These are phyloP conservation scores for Spathaspora sp. DNA, from an alignment of 1,139 yeast species.

Conservation along the genomic window DNA sequence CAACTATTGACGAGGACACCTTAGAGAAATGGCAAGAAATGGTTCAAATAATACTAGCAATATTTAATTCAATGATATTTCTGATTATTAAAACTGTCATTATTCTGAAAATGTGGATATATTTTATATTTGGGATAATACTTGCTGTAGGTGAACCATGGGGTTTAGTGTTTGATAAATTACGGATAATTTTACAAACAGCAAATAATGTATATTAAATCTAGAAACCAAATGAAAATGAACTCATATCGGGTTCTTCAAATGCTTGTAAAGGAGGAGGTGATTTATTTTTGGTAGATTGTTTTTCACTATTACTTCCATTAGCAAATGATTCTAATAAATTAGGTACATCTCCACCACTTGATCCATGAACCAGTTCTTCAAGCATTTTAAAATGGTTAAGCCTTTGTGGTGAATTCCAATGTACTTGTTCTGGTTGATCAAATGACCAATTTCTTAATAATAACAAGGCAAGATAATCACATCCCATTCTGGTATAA, in stretches of 20 bases:
- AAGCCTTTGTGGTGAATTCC: constrained; percentile 7
- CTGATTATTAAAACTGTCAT: constrained; percentile 18
- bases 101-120: constrained; percentile 21
- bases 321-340: constrained; percentile 2
- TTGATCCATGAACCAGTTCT: constrained; percentile 7
- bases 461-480: constrained; percentile 64
- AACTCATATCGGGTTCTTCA: constrained; percentile 79
- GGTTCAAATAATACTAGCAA: constrained; percentile 17
- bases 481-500: constrained; percentile 90
- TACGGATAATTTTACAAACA: constrained; percentile 10
- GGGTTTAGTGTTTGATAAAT: constrained; percentile 12
- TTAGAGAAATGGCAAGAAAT: constrained; percentile 14
- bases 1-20: constrained; percentile 6
- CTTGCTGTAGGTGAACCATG: constrained; percentile 15
- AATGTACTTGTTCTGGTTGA: constrained; percentile 17
- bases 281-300: constrained; percentile 5
- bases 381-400: constrained; percentile 1
- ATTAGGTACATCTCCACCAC: constrained; percentile 6
- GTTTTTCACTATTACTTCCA: background rate
- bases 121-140: constrained; percentile 16
- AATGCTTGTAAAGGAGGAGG: constrained; percentile 58
- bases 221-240: constrained; percentile 62
- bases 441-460: constrained; percentile 70
- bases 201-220: constrained; percentile 10
- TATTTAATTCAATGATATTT: constrained; percentile 17